These are phyloP conservation scores for Thalia dealbata DNA, from an alignment of 176 grass and related monocot species.

Conservation along the genomic window DNA sequence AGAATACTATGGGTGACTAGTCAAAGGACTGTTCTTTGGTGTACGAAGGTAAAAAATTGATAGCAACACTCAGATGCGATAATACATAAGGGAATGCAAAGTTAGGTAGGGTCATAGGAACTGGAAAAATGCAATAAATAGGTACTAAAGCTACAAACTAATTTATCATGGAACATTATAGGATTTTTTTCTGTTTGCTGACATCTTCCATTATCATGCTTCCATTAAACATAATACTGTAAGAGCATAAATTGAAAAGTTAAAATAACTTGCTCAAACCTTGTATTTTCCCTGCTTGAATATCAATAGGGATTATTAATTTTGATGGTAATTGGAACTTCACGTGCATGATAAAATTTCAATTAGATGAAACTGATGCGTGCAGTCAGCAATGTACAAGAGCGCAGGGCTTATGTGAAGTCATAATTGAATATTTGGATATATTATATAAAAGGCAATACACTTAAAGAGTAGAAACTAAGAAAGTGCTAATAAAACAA, in stretches of 20 bases:
- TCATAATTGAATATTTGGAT: neutral
- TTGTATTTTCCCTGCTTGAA: neutral
- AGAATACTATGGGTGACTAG: neutral
- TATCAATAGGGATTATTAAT: neutral
- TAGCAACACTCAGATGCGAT: neutral
- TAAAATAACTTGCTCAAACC: neutral
- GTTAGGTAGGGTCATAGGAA: neutral
- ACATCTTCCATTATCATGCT: neutral
- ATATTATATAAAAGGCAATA: constrained; percentile 2
- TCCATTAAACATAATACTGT: neutral
- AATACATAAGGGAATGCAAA: neutral
- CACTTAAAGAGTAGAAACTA: neutral
- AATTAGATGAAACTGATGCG: neutral
- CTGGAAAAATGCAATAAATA: neutral
- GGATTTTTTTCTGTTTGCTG: neutral
- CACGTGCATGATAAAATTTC: neutral
- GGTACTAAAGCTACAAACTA: neutral
- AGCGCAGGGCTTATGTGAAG: neutral
- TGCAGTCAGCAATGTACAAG: neutral
- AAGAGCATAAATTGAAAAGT: neutral
- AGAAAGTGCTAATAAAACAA: constrained; percentile 1
- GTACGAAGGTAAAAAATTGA: neutral
- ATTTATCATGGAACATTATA: neutral
- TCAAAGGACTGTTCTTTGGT: neutral
- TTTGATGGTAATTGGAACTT: neutral